These are phyloP conservation scores for Lentinus tigrinus DNA, from an alignment of 768 basidiomycete species.

Conservation along the genomic window DNA sequence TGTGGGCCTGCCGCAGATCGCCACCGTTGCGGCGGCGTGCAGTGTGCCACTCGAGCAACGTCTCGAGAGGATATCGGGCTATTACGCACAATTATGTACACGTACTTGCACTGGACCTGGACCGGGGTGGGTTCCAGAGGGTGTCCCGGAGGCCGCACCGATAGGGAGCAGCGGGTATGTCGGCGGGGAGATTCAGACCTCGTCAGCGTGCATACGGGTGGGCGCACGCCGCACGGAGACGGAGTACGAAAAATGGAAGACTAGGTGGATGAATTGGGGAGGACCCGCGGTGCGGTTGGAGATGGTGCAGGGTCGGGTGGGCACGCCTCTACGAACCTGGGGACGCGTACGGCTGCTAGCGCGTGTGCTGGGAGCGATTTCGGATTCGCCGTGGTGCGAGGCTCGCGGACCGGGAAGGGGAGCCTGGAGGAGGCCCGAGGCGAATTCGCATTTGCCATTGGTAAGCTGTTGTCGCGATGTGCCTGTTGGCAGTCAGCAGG, in stretches of 20 bases:
- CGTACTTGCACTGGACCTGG: neutral
- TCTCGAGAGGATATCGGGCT: neutral
- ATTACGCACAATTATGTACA: slow-evolving; percentile 12
- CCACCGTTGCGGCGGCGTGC: no score
- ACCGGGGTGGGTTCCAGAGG: neutral
- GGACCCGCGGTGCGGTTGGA: neutral
- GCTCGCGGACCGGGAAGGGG: no score
- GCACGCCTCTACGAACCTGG: slow-evolving; percentile 16
- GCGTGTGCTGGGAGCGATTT: no score
- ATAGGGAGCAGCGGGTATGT: neutral
- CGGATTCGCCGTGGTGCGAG: no score
- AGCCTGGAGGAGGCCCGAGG: no score
- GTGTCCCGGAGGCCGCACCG: neutral
- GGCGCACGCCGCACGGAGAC: neutral
- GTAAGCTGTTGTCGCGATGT: no score
- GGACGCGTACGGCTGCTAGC: neutral
- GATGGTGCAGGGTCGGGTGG: neutral
- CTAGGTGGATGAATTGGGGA: neutral
- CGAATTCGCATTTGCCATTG: no score
- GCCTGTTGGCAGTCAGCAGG: no score
- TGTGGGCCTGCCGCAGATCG: no score
- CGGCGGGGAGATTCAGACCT: no score
- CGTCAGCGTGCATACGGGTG: neutral
- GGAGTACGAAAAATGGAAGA: neutral
- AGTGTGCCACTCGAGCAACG: neutral